Evolutionary conservation across 148 eudicot genomes (phyloP).

Genomic region (Selenicereus undatus): DNA sequence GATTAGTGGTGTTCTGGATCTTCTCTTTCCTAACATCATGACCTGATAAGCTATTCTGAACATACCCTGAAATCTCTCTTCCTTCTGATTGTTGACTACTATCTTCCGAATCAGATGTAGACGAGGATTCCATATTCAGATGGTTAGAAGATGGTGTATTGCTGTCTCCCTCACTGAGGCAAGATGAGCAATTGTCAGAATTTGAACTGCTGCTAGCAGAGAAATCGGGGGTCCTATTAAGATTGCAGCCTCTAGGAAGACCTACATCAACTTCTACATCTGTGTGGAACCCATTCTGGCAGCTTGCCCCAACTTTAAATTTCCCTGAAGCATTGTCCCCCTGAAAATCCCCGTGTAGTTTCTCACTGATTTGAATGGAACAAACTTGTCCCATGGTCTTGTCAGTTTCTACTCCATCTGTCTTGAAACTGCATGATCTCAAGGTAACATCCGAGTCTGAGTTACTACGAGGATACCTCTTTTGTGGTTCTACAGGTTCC

Average conservation of each 20-base stretch:
- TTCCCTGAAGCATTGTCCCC: constrained; percentile 19
- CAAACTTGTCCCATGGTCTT: constrained; percentile 36
- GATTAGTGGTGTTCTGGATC: constrained; percentile 9
- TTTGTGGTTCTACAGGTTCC: constrained; percentile 89
- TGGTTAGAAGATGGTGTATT: constrained; percentile 58
- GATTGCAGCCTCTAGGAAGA: constrained; percentile 34
- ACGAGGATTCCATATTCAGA: constrained; percentile 61
- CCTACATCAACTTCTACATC: constrained; percentile 37
- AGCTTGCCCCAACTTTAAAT: constrained; percentile 13
- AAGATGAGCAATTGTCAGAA: constrained; percentile 91
- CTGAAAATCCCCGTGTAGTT: constrained; percentile 22
- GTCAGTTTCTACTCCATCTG: constrained; percentile 37
- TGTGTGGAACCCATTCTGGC: constrained; percentile 17
- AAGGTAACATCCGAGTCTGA: constrained; percentile 68
- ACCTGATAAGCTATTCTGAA: constrained; percentile 29
- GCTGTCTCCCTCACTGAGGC: constrained; percentile 89
- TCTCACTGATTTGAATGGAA: constrained; percentile 35
- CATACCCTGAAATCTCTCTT: constrained; percentile 41
- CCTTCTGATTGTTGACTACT: constrained; percentile 60
- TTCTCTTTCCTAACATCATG: constrained; percentile 36
- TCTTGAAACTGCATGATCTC: constrained; percentile 42
- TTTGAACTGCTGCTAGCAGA: constrained; percentile 58
- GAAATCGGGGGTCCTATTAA: constrained; percentile 37
- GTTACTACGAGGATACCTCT: constrained; percentile 59
- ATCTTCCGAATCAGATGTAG: constrained; percentile 83